Evolutionary conservation across 1,284 basidiomycete species (phyloP), one percentile per base, ranked within the genome.

Genomic region (Marasmius oreades): DNA sequence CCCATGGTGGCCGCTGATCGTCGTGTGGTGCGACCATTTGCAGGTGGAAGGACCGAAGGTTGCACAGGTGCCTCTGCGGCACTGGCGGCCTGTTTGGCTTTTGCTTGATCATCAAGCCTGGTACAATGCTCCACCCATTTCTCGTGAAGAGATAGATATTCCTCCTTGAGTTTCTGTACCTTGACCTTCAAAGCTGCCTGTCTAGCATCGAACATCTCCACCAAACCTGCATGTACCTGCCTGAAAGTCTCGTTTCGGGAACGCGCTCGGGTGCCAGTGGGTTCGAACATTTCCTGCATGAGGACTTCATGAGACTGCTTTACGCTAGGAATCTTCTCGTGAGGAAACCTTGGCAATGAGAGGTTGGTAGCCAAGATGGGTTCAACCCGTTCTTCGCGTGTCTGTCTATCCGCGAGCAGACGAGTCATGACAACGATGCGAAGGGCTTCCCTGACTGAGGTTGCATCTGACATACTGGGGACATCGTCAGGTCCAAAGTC

Each of bases 81-180:
- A 26, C 51, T 47, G 20, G 24, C 55, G n/a, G 45, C 48, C 8
- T 33, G 51, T 18, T 53, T 63, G 53, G 66, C 63, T 12, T 53
- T 63, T 68, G 63, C 69, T 62, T 60, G 76, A 60, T 64, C 74
- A 61, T 92, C 90, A 55, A 95, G 75, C 51, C 76, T 75, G 10
- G 77, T 74, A 66, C 92, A 92, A 63, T 91, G 87, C 4, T 77
- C 75, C 23, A 80, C 57, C 92, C 92, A 95, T 52, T 78, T 76
- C 61, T 85, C 78, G 63, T 94, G 85, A 37, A 90, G 73, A 16
- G 72, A 66, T 37, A 85, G 65, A 66, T 95, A 94, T 66, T 93
- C 86, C 53, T 78, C 76, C 51, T 78, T 78, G 34, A 95, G 73
- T 16, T 69, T 71, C 45, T 77, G 68, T 3, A 79, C 70, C 68